These are phyloP conservation scores for Venturia aucupariae DNA, from an alignment of 2,329 filamentous ascomycete genomes.

Conservation along the genomic window DNA sequence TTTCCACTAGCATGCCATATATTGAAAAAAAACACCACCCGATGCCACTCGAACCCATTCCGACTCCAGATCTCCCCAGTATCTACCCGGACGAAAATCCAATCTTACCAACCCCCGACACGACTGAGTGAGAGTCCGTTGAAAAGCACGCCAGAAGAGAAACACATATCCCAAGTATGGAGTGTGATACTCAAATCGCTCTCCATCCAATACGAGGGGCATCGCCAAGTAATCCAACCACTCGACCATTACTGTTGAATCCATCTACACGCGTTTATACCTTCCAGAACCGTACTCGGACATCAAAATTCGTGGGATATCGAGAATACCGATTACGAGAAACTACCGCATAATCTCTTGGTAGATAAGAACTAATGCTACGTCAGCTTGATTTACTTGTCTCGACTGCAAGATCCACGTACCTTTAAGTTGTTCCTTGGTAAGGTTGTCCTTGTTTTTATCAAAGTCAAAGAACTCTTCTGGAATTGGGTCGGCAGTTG, in stretches of 20 bases:
- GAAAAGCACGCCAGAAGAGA: neutral
- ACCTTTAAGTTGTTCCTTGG: constrained; percentile 97
- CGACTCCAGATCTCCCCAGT: neutral
- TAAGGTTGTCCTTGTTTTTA: constrained; percentile 98
- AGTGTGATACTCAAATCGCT: neutral
- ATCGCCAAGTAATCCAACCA: neutral
- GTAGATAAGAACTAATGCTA: constrained; percentile 65
- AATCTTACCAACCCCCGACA: neutral
- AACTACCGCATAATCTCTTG: constrained; percentile 74
- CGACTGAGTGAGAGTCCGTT: neutral
- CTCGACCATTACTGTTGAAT: constrained; percentile 4
- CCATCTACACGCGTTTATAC: neutral
- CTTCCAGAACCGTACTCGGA: neutral
- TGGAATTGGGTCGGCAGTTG: constrained; percentile 89
- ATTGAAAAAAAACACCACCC: neutral
- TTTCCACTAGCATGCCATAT: neutral
- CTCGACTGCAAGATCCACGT: constrained; percentile 22
- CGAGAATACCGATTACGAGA: neutral
- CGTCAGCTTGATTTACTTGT: constrained; percentile 15
- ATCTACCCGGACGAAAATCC: neutral
- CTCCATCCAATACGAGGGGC: neutral
- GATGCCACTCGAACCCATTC: neutral
- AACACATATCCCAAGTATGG: neutral
- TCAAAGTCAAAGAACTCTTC: constrained; percentile 99
- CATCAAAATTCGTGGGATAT: neutral